Evolutionary conservation across 371 early-diverging fungal species (phyloP).

Genomic region (Capniomyces stellatus): DNA sequence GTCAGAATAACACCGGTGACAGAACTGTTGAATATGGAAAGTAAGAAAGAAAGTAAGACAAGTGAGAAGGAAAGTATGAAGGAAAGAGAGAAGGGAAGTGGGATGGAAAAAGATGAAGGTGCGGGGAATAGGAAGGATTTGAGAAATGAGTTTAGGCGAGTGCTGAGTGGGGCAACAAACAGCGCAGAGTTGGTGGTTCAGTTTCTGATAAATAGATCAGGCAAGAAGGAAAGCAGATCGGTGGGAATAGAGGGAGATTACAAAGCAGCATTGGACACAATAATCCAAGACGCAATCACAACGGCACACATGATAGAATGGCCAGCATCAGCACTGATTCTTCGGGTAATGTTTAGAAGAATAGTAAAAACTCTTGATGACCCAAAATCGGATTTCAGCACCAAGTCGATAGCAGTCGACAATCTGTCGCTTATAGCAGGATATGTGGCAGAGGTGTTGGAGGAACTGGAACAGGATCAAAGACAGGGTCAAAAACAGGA

Average conservation of each 20-base stretch:
- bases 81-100: not conserved
- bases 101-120: not conserved
- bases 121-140: not conserved
- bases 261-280: constrained; percentile 39
- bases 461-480: constrained; percentile 3
- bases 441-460: constrained; percentile 12
- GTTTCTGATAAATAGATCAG: constrained; percentile 40
- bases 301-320: constrained; percentile 73
- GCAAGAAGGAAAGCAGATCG: constrained; percentile 16
- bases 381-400: constrained; percentile 32
- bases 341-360: constrained; percentile 38
- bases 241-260: constrained; percentile 41
- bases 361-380: constrained; percentile 41
- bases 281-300: constrained; percentile 50
- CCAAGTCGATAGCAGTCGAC: constrained; percentile 54
- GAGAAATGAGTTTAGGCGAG: not conserved
- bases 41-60: too few relatives aligned
- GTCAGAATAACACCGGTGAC: too few relatives aligned
- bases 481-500: not conserved
- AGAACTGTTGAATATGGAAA: too few relatives aligned
- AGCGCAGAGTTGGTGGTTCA: constrained; percentile 41
- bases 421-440: constrained; percentile 47
- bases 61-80: too few relatives aligned
- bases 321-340: constrained; percentile 66
- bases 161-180: constrained; percentile 25